Percentiles rank a stretch among this genome's conserved stretches.
Evolutionary conservation across 257 asterid species (phyloP).

Genomic region (Solanum sitiens): DNA sequence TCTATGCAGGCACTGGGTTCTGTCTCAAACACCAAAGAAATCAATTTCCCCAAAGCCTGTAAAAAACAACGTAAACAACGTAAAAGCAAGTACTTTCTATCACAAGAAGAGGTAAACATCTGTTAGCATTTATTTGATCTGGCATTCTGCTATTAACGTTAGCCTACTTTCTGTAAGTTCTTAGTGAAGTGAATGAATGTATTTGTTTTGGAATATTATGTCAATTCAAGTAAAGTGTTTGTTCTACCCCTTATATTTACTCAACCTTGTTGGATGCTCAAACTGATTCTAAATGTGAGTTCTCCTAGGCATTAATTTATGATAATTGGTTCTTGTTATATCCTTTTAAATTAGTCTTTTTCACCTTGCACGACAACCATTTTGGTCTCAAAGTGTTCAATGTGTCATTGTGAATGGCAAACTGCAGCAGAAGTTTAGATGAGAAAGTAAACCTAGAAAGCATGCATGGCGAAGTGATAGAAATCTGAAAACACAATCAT

Average conservation of each 20-base stretch:
- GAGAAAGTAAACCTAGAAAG: not conserved
- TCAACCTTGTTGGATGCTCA: no score
- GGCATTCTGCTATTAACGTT: not conserved
- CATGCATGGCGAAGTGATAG: not conserved
- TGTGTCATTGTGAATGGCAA: not conserved
- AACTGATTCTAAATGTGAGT: no score
- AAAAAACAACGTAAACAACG: not conserved
- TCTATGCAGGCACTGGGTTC: not conserved
- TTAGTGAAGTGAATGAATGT: not conserved
- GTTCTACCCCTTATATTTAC: no score
- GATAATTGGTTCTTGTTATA: no score
- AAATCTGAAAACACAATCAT: not conserved
- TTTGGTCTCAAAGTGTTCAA: not conserved
- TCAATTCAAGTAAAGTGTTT: no score
- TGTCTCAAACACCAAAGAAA: not conserved
- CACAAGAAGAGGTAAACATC: not conserved
- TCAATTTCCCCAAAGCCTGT: not conserved
- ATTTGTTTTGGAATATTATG: no score
- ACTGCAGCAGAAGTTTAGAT: not conserved
- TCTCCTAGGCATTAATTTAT: no score
- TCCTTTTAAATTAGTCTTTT: not conserved
- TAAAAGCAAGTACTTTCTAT: not conserved
- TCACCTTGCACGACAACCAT: not conserved
- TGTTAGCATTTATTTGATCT: not conserved
- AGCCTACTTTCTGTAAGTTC: not conserved